A percentile compares a stretch with the other conserved stretches of the same genome.
Conservation (phyloP, 2,329 filamentous ascomycete genomes). For the Penicillium sp. region DNA sequence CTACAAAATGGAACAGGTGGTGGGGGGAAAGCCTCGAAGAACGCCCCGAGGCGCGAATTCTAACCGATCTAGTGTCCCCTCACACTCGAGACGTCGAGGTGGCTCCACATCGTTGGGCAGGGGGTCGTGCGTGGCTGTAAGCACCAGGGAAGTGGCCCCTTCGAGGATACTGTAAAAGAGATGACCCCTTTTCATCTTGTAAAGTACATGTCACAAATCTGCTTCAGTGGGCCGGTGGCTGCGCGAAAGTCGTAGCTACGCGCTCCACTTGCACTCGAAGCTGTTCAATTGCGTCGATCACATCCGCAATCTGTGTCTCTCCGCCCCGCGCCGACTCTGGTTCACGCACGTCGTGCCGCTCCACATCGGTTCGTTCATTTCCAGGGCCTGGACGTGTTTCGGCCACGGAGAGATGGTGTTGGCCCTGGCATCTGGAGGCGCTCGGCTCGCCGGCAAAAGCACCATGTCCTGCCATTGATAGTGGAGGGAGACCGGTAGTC, state of each 20-base stretch:
- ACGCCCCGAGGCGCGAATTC: background rate
- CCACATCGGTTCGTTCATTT: slow-evolving; percentile 22
- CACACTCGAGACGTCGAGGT: slow-evolving; percentile 9
- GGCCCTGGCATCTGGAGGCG: slow-evolving; percentile 26
- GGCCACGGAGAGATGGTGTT: slow-evolving; percentile 24
- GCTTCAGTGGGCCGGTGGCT: slow-evolving; percentile 11
- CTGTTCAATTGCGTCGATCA: slow-evolving; percentile 37
- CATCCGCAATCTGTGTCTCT: slow-evolving; percentile 28
- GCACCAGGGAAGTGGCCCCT: slow-evolving; percentile 11
- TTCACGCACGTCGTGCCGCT: slow-evolving; percentile 26
- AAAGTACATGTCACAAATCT: background rate
- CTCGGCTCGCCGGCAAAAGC: slow-evolving; percentile 22
- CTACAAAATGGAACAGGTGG: no score
- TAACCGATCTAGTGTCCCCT: background rate
- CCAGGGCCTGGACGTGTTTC: slow-evolving; percentile 21
- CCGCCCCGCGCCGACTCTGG: slow-evolving; percentile 19
- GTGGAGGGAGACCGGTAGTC: slow-evolving; percentile 22
- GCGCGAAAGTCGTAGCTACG: slow-evolving; percentile 28
- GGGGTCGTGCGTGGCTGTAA: slow-evolving; percentile 24
- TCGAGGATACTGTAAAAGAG: no score
- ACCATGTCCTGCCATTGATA: slow-evolving; percentile 19
- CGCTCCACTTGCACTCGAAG: slow-evolving; percentile 37
- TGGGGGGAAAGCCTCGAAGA: background rate
- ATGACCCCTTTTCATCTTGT: background rate
- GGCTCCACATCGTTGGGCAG: slow-evolving; percentile 6